Evolutionary conservation across 1,284 basidiomycete genomes (phyloP).

Genomic region (Rhizoctonia solani): DNA sequence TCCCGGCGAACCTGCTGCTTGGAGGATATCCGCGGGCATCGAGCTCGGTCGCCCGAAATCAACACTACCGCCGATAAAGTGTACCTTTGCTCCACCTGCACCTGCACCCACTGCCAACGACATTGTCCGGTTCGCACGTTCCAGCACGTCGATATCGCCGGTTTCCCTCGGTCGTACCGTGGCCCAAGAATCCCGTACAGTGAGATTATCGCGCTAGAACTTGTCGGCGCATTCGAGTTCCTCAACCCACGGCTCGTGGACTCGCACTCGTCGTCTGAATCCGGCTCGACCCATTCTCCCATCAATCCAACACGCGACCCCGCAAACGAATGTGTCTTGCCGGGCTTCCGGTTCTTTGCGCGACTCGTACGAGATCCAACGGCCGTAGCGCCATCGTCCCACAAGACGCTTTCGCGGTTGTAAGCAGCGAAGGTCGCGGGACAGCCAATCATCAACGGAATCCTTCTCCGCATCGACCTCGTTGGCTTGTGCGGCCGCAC

Average conservation of each 20-base stretch:
- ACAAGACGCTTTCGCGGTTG: slow-evolving; percentile 2
- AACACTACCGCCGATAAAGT: background rate
- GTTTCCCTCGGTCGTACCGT: slow-evolving; percentile 9
- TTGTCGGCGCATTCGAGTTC: background rate
- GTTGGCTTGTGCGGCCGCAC: background rate
- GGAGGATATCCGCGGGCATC: slow-evolving; percentile 8
- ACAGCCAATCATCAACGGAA: background rate
- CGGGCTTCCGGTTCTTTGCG: background rate
- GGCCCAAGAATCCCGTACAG: slow-evolving; percentile 14
- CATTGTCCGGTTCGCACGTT: slow-evolving; percentile 21
- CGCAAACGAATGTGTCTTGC: slow-evolving; percentile 9
- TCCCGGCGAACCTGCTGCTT: background rate
- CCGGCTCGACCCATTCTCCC: slow-evolving; percentile 32
- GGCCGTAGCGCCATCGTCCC: slow-evolving; percentile 15
- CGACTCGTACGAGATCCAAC: slow-evolving; percentile 22
- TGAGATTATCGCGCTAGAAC: background rate
- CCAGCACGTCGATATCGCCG: slow-evolving; percentile 10
- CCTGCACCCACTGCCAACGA: slow-evolving; percentile 17
- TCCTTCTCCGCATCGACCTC: background rate
- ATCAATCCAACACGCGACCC: slow-evolving; percentile 8
- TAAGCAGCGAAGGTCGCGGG: slow-evolving; percentile 10
- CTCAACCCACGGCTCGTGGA: background rate
- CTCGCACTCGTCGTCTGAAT: slow-evolving; percentile 16
- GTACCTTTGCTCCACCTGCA: background rate
- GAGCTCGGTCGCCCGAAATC: slow-evolving; percentile 17